A percentile compares a stretch with the other conserved stretches of the same genome.
These are phyloP conservation scores for Hypoxylon sp. DNA, from an alignment of 2,329 filamentous ascomycete species.

Conservation along the genomic window DNA sequence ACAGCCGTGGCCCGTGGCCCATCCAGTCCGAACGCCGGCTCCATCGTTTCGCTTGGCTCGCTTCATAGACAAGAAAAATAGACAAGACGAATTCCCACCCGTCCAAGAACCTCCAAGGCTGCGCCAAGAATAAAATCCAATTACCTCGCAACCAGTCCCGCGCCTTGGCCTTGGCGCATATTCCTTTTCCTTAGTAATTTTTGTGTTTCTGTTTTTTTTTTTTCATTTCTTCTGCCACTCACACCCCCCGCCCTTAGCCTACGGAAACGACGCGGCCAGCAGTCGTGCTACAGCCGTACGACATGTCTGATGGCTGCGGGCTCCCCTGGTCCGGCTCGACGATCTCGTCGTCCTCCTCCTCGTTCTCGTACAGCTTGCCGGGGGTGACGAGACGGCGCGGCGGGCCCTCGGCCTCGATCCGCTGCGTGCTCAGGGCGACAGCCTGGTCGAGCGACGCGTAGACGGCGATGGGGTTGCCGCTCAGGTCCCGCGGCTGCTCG, in stretches of 20 bases:
- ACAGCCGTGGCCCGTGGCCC: constrained; percentile 4
- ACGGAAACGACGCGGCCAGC: constrained; percentile 3
- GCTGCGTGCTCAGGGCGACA: constrained; percentile 39
- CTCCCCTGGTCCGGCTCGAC: constrained; percentile 36
- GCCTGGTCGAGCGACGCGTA: constrained; percentile 46
- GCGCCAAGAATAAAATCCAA: constrained; percentile 25
- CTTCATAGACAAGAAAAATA: constrained; percentile 2
- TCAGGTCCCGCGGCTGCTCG: constrained; percentile 35
- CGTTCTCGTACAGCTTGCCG: constrained; percentile 47
- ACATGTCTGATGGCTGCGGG: not conserved
- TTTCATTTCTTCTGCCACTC: not conserved
- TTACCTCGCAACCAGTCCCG: constrained; percentile 6
- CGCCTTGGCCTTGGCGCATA: constrained; percentile 29
- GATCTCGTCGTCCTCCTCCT: constrained; percentile 48
- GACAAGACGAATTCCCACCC: not conserved
- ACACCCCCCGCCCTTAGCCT: constrained; percentile 5
- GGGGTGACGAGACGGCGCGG: constrained; percentile 42
- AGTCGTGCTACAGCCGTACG: not conserved
- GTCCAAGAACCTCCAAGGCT: constrained; percentile 21
- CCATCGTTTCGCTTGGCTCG: constrained; percentile 10
- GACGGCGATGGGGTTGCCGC: constrained; percentile 42
- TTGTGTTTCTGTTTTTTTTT: not conserved
- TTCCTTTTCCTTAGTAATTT: no score
- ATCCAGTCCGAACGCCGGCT: constrained; percentile 6
- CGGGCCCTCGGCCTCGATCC: constrained; percentile 29